Evolutionary conservation across 768 basidiomycete genomes (phyloP).

Genomic region (Trametes elegans): DNA sequence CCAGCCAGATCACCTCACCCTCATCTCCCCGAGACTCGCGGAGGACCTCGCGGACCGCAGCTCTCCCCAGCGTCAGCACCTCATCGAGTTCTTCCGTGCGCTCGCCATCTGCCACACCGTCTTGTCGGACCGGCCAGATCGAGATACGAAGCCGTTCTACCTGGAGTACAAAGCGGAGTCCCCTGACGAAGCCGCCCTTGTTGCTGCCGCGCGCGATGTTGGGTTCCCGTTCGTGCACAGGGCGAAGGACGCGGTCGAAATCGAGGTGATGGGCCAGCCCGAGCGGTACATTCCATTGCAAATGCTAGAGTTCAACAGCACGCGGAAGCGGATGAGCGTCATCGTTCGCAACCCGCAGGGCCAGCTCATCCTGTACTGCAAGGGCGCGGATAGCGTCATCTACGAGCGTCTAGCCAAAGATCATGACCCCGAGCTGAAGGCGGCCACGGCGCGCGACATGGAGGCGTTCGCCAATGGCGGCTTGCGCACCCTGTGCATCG

Average conservation of each 20-base stretch:
- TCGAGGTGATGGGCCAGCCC: slow-evolving; percentile 87
- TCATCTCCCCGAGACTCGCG: slow-evolving; percentile 84
- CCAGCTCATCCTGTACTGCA: slow-evolving; percentile 81
- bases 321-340: slow-evolving; percentile 95
- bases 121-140: slow-evolving; percentile 73
- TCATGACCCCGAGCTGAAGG: slow-evolving; percentile 73
- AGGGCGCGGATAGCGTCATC: slow-evolving; percentile 96
- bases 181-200: slow-evolving; percentile 93
- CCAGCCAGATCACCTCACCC: slow-evolving; percentile 77
- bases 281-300: slow-evolving; percentile 81
- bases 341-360: slow-evolving; percentile 85
- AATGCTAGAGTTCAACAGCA: slow-evolving; percentile 90
- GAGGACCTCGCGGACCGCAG: slow-evolving; percentile 66
- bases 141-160: slow-evolving; percentile 53
- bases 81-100: slow-evolving; percentile 90
- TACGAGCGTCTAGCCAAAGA: slow-evolving; percentile 79
- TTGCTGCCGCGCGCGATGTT: slow-evolving; percentile 86
- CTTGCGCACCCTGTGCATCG: slow-evolving; percentile 87
- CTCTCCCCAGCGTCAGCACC: slow-evolving; percentile 57
- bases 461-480: slow-evolving; percentile 93
- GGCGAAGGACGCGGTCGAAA: slow-evolving; percentile 73
- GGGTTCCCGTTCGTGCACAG: slow-evolving; percentile 89
- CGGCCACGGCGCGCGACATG: slow-evolving; percentile 81
- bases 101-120: slow-evolving; percentile 94
- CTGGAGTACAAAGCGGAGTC: slow-evolving; percentile 95